phyloP scores from a whole-genome alignment of 305 asterid species.

The Fraxinus baroniana region DNA sequence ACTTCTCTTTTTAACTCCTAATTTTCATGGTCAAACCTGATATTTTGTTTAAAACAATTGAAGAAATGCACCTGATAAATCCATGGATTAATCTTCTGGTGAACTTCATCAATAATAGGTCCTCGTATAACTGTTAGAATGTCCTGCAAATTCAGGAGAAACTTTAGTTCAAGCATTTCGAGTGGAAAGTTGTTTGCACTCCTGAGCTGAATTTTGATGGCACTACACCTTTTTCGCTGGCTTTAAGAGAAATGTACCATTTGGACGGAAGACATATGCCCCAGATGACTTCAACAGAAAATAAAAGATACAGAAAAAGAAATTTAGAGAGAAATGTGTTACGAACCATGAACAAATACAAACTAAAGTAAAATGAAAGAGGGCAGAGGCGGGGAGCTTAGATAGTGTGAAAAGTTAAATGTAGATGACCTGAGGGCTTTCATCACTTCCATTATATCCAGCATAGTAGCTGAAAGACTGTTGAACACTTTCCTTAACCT shows the following conservation, averaged over 20 bases:
- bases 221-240: constrained; percentile 40
- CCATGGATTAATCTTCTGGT: constrained; percentile 62
- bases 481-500: constrained; percentile 36
- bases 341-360: not conserved
- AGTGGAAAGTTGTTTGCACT: constrained; percentile 6
- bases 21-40: not conserved
- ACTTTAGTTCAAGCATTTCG: constrained; percentile 14
- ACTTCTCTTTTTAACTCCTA: not conserved
- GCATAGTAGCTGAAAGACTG: constrained; percentile 46
- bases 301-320: not conserved
- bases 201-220: constrained; percentile 12
- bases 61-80: constrained; percentile 55
- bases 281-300: constrained; percentile 55
- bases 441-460: constrained; percentile 42
- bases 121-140: constrained; percentile 50
- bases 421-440: constrained; percentile 41
- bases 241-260: constrained; percentile 47
- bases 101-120: constrained; percentile 69
- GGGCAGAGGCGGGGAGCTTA: constrained; percentile 4
- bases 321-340: constrained; percentile 5
- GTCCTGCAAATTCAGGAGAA: constrained; percentile 30
- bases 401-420: constrained; percentile 1
- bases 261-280: constrained; percentile 73
- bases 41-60: not conserved
- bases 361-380: not conserved